These are phyloP conservation scores for Ophiocytium majus DNA, from an alignment of 352 stramenopile species.

Conservation along the genomic window DNA sequence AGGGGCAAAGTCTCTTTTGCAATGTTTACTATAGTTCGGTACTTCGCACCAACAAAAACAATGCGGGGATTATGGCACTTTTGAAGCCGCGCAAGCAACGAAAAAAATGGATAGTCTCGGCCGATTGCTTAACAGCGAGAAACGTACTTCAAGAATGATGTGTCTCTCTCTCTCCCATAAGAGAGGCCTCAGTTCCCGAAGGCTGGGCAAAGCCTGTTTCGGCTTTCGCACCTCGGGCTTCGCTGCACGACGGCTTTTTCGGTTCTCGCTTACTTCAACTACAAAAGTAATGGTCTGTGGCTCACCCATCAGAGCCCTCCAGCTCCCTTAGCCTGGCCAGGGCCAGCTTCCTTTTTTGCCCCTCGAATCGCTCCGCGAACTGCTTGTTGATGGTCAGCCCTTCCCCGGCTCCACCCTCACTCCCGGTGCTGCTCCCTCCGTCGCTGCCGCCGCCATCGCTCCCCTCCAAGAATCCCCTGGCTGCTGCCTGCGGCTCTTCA, in stretches of 20 bases:
- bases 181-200: background rate
- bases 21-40: no score
- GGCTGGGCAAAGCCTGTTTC: background rate
- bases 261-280: background rate
- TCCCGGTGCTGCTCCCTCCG: background rate
- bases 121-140: background rate
- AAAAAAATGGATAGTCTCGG: no score
- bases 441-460: constrained; percentile 7
- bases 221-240: background rate
- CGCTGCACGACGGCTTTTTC: background rate
- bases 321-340: background rate
- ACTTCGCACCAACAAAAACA: no score
- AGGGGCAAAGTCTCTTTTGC: no score
- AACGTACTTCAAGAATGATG: background rate
- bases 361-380: constrained; percentile 14
- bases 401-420: background rate
- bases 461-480: no score
- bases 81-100: no score
- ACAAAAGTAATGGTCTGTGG: background rate
- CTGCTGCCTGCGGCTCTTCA: no score
- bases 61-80: no score
- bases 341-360: background rate
- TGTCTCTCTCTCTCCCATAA: background rate
- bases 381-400: constrained; percentile 24
- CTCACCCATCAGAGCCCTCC: constrained; percentile 23